phyloP scores from a whole-genome alignment of 2,329 filamentous ascomycete species.

The Sordariomycetes sp. region DNA sequence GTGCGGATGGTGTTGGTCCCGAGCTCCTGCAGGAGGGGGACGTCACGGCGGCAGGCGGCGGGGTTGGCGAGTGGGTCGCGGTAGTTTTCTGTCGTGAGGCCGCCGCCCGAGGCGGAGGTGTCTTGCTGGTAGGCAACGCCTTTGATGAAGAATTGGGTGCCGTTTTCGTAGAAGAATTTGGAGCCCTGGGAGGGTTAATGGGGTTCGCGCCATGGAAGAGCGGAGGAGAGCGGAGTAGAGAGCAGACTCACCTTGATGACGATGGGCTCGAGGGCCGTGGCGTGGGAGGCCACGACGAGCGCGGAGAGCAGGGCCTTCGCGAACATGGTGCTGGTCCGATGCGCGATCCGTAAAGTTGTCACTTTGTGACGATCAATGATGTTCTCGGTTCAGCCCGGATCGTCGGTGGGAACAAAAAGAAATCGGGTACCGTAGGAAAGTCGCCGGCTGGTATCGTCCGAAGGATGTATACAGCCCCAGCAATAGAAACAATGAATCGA shows the following conservation, averaged over 20 bases:
- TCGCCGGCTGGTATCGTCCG: background rate
- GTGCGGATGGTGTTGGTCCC: conserved; percentile 89
- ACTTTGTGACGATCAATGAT: background rate
- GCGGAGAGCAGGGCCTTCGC: conserved; percentile 13
- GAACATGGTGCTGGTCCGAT: background rate
- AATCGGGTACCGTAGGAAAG: background rate
- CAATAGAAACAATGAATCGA: background rate
- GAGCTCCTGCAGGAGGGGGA: conserved; percentile 66
- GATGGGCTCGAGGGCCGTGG: conserved; percentile 40
- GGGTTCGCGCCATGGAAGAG: background rate
- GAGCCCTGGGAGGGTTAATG: conserved; percentile 35
- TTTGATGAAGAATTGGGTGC: conserved; percentile 62
- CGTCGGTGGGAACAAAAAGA: background rate
- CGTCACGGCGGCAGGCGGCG: conserved; percentile 65
- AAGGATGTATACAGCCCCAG: background rate
- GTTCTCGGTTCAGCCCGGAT: background rate
- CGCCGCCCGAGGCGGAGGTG: conserved; percentile 38
- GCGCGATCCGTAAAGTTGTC: background rate
- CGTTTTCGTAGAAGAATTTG: conserved; percentile 82
- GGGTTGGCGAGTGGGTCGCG: conserved; percentile 70
- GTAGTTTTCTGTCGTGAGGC: conserved; percentile 40
- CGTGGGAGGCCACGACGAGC: conserved; percentile 25
- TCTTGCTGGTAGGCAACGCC: conserved; percentile 95
- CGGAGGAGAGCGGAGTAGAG: background rate
- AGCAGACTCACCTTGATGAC: conserved; percentile 52